Evolutionary conservation across 2,329 filamentous ascomycete genomes (phyloP), one percentile per base, ranked within the genome.

Genomic region (Pyricularia sp.): DNA sequence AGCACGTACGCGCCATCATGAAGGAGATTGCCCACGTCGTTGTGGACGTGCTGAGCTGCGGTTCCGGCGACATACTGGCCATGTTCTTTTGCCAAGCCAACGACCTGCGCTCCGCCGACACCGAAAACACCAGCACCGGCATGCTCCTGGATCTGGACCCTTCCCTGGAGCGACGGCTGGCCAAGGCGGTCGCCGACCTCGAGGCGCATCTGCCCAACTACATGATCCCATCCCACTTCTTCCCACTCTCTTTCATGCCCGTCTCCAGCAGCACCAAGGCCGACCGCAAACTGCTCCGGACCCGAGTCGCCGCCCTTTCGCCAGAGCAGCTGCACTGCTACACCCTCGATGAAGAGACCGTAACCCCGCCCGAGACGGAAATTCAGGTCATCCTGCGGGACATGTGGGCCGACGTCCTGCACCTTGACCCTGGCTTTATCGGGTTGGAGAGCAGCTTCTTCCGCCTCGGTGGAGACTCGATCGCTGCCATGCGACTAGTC

Each of bases 401-500:
- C 6, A 72, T 82, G 13, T 86, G 83, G 82, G 75, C 77, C 40
- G 75, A 75, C 4, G 77, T 83, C 1, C 72, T 85, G 33, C 72
- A 70, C 1, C 70, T 81, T 1, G 68, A 73, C 0, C 75, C 81
- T 64, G 75, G 80, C 2, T 74, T 79, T 1, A 82, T 86, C 22
- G 77, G 80, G 1, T 72, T 80, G 1, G 79, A 84, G 12, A 80
- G 85, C 69, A 84, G 81, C 73, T 86, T 87, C 73, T 86, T 87
- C 77, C 78, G 79, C 3, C 77, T 85, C 0, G 84, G 84, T 0
- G 84, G 84, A 24, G 83, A 86, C 72, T 86, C 84, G 0, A 82
- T 86, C 30, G 73, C 78, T 1, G 83, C 83, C 1, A 88, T 87
- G 82, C 84, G 82, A 70, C 74, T 87, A 0, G 84, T 86, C 0